phyloP scores from a whole-genome alignment of 148 eudicot genomes.

The Tetragonia tetragonoides region DNA sequence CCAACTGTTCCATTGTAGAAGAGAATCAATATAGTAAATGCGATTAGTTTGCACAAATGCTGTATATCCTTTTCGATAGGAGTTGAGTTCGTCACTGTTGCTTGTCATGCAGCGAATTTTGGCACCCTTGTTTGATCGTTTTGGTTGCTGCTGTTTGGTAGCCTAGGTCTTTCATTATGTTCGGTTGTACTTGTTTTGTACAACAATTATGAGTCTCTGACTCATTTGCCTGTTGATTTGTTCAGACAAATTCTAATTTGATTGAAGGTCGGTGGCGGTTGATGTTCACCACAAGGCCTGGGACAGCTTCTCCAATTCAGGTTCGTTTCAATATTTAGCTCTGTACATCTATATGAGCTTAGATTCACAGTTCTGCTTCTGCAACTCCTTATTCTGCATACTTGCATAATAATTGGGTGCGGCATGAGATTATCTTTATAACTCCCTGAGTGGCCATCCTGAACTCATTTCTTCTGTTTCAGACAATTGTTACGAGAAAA shows the following conservation, averaged over 20 bases:
- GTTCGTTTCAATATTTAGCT: slow-evolving; percentile 30
- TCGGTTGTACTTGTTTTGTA: background rate
- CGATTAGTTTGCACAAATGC: background rate
- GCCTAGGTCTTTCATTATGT: background rate
- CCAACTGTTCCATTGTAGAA: background rate
- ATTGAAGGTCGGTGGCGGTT: slow-evolving; percentile 96
- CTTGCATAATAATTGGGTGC: background rate
- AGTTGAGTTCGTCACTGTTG: background rate
- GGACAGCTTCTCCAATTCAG: slow-evolving; percentile 95
- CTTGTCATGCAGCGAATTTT: too few species aligned
- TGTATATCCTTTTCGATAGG: background rate
- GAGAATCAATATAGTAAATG: background rate
- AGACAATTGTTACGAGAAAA: background rate
- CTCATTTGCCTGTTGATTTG: background rate
- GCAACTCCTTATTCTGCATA: background rate
- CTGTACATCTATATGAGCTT: background rate
- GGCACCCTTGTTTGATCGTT: background rate
- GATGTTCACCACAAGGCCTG: slow-evolving; percentile 94
- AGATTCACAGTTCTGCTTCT: background rate
- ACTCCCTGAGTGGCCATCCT: background rate
- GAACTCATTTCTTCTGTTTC: background rate
- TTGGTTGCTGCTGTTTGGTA: background rate
- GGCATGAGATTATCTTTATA: background rate
- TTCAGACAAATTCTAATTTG: slow-evolving; percentile 77
- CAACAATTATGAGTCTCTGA: background rate